Evolutionary conservation across 768 basidiomycete species (phyloP).

Genomic region (Solioccasus polychromus): DNA sequence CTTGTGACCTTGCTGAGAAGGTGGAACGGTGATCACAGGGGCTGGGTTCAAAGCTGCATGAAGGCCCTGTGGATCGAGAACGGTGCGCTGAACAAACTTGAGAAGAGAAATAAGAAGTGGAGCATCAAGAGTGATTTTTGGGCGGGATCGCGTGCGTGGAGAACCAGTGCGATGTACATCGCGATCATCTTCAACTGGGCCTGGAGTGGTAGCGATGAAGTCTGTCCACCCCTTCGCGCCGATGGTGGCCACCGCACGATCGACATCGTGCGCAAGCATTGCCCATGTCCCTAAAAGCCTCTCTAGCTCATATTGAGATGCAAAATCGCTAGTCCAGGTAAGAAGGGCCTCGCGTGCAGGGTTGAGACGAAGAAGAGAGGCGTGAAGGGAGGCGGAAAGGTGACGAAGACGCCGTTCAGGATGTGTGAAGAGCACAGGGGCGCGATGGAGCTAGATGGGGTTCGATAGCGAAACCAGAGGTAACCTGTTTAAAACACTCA

Average conservation of each 20-base stretch:
- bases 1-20: conserved; percentile 12
- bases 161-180: not conserved
- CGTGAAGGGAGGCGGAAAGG: conserved; percentile 59
- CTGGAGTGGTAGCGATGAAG: conserved; percentile 19
- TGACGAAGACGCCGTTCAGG: conserved; percentile 72
- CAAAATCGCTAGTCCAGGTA: conserved; percentile 47
- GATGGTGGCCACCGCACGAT: conserved; percentile 52
- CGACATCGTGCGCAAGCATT: conserved; percentile 68
- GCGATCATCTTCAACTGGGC: conserved; percentile 4
- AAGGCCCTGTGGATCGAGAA: conserved; percentile 60
- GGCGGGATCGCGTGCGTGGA: not conserved
- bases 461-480: conserved; percentile 7
- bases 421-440: conserved; percentile 78
- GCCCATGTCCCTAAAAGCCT: conserved; percentile 71
- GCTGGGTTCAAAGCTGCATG: conserved; percentile 64
- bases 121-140: conserved; percentile 32
- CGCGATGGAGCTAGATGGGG: conserved; percentile 69
- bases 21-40: conserved; percentile 31
- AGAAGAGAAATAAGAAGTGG: conserved; percentile 37
- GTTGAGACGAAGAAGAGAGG: conserved; percentile 58
- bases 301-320: conserved; percentile 49
- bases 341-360: conserved; percentile 47
- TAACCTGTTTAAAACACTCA: conserved; percentile 41
- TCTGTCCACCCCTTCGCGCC: conserved; percentile 57
- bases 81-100: conserved; percentile 50